phyloP scores from a whole-genome alignment of 306 rosid species.

The Calophaca sinica region DNA sequence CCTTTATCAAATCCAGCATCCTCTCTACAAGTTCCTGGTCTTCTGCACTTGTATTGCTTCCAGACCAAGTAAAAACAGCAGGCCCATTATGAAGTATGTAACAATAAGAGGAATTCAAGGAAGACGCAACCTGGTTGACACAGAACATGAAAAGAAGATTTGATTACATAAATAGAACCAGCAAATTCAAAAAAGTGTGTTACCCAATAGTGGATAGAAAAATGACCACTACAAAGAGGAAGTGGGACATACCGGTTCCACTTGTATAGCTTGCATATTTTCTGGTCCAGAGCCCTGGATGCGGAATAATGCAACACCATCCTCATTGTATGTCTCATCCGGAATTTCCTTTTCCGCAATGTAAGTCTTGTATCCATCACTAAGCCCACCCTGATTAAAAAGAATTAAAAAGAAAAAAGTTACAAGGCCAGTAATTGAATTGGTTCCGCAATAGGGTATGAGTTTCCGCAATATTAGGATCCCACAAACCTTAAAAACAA shows the following conservation, averaged over 20 bases:
- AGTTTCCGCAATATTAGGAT: slow-evolving; percentile 37
- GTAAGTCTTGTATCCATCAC: slow-evolving; percentile 81
- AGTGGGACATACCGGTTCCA: slow-evolving; percentile 67
- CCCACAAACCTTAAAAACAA: slow-evolving; percentile 81
- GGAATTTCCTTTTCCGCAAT: slow-evolving; percentile 72
- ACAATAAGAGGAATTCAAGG: slow-evolving; percentile 94
- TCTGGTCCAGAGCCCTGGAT: slow-evolving; percentile 97
- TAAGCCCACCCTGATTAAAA: slow-evolving; percentile 81
- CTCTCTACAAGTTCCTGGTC: slow-evolving; percentile 89
- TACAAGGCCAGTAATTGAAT: slow-evolving; percentile 25
- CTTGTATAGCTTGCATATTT: slow-evolving; percentile 99
- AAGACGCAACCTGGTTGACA: slow-evolving; percentile 76
- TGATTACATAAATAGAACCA: slow-evolving; percentile 35
- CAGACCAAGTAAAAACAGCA: slow-evolving; percentile 84
- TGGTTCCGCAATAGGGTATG: neutral
- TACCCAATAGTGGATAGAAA: slow-evolving; percentile 27
- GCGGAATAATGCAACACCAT: slow-evolving; percentile 85
- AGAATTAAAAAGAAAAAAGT: slow-evolving; percentile 36
- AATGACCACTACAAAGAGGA: slow-evolving; percentile 29
- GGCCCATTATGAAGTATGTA: slow-evolving; percentile 78
- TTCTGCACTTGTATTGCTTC: slow-evolving; percentile 75
- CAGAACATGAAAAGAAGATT: slow-evolving; percentile 28
- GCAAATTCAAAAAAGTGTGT: slow-evolving; percentile 37
- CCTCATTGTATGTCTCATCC: slow-evolving; percentile 85
- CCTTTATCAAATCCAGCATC: slow-evolving; percentile 94